Conservation (phyloP, 164 flowering plant genomes). For the Chloranthus sessilifolius region DNA sequence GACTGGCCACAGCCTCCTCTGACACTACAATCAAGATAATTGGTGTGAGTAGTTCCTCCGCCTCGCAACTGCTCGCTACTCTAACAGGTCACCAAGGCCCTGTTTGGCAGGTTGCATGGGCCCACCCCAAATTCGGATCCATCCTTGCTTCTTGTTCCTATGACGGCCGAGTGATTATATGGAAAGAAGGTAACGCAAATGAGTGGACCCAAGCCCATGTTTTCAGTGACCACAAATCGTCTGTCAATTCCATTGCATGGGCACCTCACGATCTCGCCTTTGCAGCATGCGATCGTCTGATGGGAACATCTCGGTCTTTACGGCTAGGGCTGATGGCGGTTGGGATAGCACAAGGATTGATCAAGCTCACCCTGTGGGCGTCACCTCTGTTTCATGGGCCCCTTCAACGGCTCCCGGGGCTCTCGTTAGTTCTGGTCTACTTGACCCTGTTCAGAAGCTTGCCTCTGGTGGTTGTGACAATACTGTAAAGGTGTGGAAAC, state of each 20-base stretch:
- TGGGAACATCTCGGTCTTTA: constrained; percentile 37
- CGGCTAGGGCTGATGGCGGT: constrained; percentile 35
- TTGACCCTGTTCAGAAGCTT: constrained; percentile 40
- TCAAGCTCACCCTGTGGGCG: constrained; percentile 48
- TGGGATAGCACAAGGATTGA: constrained; percentile 41
- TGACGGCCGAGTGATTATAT: constrained; percentile 35
- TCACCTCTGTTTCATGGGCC: constrained; percentile 50
- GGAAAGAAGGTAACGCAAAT: constrained; percentile 40
- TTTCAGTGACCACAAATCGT: constrained; percentile 29
- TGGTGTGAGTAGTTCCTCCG: constrained; percentile 27
- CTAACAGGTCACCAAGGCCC: constrained; percentile 36
- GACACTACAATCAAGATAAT: constrained; percentile 39
- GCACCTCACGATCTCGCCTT: constrained; percentile 41
- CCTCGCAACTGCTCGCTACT: constrained; percentile 35
- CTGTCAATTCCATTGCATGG: constrained; percentile 39
- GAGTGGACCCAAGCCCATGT: constrained; percentile 35
- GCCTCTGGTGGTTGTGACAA: constrained; percentile 47
- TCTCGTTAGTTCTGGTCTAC: constrained; percentile 23
- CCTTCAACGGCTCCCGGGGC: constrained; percentile 38
- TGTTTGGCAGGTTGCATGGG: constrained; percentile 41
- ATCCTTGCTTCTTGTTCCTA: constrained; percentile 35
- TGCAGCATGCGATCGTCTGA: constrained; percentile 47
- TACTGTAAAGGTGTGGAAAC: constrained; percentile 44
- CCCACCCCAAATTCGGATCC: constrained; percentile 38
- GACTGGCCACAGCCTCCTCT: constrained; percentile 44